Percentiles rank a stretch among this genome's conserved stretches.
These are phyloP conservation scores for Cicer cuneatum DNA, from an alignment of 306 rosid genomes.

Conservation along the genomic window DNA sequence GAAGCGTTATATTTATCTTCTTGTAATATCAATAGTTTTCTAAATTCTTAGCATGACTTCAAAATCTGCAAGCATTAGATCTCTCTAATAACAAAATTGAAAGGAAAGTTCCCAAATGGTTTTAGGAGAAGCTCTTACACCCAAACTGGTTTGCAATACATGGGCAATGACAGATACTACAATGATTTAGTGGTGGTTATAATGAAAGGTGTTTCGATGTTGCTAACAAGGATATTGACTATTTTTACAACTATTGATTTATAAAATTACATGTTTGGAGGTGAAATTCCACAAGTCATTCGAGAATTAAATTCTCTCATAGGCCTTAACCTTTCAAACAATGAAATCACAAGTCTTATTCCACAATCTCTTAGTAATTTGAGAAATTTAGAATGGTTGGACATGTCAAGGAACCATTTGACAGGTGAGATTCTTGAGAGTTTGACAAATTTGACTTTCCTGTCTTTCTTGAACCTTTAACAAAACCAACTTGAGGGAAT, in stretches of 20 bases:
- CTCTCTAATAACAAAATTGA: background rate
- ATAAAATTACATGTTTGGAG: background rate
- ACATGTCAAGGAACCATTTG: background rate
- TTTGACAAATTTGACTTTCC: background rate
- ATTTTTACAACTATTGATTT: constrained; percentile 40
- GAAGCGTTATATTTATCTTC: background rate
- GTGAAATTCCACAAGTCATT: background rate
- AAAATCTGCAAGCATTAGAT: background rate
- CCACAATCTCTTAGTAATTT: background rate
- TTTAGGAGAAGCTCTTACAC: background rate
- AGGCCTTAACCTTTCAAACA: background rate
- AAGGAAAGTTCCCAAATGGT: background rate
- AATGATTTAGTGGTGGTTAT: constrained; percentile 28
- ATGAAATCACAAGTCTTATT: background rate
- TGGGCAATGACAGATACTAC: background rate
- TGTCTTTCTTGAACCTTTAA: background rate
- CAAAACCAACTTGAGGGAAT: background rate
- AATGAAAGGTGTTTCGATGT: background rate
- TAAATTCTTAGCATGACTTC: background rate
- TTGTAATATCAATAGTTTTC: background rate
- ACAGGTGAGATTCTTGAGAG: background rate
- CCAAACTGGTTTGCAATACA: background rate
- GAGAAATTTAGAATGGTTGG: background rate
- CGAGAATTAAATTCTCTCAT: background rate
- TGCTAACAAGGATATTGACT: constrained; percentile 8